Evolutionary conservation across 371 early-diverging fungal genomes (phyloP).

Genomic region (Mucor mucedo): DNA sequence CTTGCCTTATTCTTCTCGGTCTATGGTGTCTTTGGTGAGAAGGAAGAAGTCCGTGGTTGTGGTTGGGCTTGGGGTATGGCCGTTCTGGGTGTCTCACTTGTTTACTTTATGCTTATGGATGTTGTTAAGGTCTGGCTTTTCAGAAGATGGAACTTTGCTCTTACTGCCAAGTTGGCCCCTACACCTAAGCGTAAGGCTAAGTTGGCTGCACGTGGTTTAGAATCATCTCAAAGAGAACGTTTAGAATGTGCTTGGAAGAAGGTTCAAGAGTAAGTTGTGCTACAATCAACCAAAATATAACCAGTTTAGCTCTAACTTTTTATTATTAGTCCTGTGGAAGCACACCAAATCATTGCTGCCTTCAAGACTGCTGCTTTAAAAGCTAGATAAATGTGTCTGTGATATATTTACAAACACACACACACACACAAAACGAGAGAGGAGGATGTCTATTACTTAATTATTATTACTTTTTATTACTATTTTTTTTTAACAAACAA

Average conservation of each 20-base stretch:
- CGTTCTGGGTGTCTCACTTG: slow-evolving; percentile 70
- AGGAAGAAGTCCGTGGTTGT: slow-evolving; percentile 54
- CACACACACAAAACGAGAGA: not conserved
- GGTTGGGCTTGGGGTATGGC: slow-evolving; percentile 65
- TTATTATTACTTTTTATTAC: too few species aligned
- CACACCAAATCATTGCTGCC: slow-evolving; percentile 32
- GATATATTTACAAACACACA: not conserved
- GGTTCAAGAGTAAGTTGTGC: slow-evolving; percentile 22
- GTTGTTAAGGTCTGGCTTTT: slow-evolving; percentile 83
- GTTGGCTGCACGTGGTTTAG: slow-evolving; percentile 55
- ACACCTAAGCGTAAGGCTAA: slow-evolving; percentile 63
- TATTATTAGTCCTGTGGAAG: slow-evolving; percentile 25
- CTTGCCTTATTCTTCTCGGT: slow-evolving; percentile 88
- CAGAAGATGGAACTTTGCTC: slow-evolving; percentile 69
- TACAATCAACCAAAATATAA: not conserved
- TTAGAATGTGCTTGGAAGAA: slow-evolving; percentile 34
- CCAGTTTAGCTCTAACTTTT: too few species aligned
- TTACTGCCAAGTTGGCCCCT: slow-evolving; percentile 74
- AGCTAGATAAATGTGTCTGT: not conserved
- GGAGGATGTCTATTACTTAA: too few species aligned
- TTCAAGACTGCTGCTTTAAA: slow-evolving; percentile 23
- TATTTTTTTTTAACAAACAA: not conserved
- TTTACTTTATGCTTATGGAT: slow-evolving; percentile 81
- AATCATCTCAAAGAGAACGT: slow-evolving; percentile 40
- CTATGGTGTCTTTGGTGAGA: slow-evolving; percentile 68